Evolutionary conservation across 495 filamentous ascomycete species (phyloP), one percentile per base, ranked within the genome.

Genomic region (Talaromyces wortmannii): DNA sequence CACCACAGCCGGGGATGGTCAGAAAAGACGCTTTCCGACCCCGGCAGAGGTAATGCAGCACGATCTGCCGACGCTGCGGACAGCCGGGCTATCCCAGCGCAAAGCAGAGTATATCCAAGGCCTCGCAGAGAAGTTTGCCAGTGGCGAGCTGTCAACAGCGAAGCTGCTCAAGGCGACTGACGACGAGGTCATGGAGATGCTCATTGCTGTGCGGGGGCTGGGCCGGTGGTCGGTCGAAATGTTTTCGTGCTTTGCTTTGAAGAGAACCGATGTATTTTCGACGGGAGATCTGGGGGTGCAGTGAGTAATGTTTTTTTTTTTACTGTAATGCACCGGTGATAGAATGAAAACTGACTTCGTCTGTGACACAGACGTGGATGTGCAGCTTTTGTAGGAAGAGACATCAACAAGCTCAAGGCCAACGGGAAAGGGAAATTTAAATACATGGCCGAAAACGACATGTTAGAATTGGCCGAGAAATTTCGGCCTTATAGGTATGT

Each of bases 31-130:
- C 12, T 98, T 97, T 66, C 95, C 94, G 0, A 79, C 81, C 5
- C 94, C 95, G 0, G 75, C 81, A 2, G 77, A 90, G 55, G 88
- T 97, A 1, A 75, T 80, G 0, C 59, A 65, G 7, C 78, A 71
- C 49, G 62, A 81, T 51, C 71, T 96, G 43, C 63, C 83, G 40
- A 78, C 71, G 6, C 76, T 97, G 15, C 85, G 90, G 31, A 84
- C 89, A 33, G 95, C 91, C 7, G 95, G 94, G 3, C 79, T 97
- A 31, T 95, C 90, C 6, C 83, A 88, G 67, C 82, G 94, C 30
- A 98, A 98, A 68, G 94, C 95, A 44, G 95, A 97, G 68, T 98
- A 98, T 69, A 80, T 97, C 42, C 79, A 83, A 45, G 91, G 91
- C 0, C 74, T 98, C 4, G 89, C 91, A 3, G 75, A 88, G 64